Conservation (phyloP, 805 yeast species). For the Schizosaccharomyces lindneri region DNA sequence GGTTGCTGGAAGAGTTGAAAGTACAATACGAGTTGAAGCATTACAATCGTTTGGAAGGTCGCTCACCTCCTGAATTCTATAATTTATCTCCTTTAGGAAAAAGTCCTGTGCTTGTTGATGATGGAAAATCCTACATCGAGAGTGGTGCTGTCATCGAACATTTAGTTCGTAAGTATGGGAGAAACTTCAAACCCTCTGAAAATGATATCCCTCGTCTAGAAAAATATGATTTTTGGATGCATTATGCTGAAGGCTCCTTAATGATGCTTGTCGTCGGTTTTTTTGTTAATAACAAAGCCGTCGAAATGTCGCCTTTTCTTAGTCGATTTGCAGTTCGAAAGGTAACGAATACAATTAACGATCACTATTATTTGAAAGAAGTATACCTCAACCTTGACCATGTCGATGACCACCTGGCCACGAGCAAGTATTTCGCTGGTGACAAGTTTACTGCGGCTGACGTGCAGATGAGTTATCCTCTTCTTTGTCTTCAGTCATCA, state of each 20-base stretch:
- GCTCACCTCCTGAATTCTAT: constrained; percentile 26
- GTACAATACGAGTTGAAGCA: constrained; percentile 29
- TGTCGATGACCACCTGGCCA: constrained; percentile 19
- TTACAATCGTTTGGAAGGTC: constrained; percentile 25
- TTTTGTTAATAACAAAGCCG: constrained; percentile 5
- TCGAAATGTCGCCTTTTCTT: constrained; percentile 19
- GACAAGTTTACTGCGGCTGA: constrained; percentile 37
- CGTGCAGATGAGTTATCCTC: constrained; percentile 30
- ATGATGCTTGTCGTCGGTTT: constrained; percentile 24
- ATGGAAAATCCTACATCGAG: constrained; percentile 25
- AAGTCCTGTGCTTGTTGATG: constrained; percentile 31
- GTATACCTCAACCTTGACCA: constrained; percentile 17
- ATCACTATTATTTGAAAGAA: constrained; percentile 26
- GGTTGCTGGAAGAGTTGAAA: constrained; percentile 38
- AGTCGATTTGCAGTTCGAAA: constrained; percentile 20
- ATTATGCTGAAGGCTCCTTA: constrained; percentile 38
- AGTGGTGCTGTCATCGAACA: constrained; percentile 34
- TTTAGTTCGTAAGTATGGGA: constrained; percentile 25
- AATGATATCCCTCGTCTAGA: constrained; percentile 19
- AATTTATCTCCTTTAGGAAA: constrained; percentile 39
- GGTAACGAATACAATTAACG: constrained; percentile 23
- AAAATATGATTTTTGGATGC: constrained; percentile 24
- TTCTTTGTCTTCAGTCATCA: constrained; percentile 34
- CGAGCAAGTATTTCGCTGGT: constrained; percentile 33
- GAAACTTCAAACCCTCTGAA: constrained; percentile 13